A percentile compares a stretch with the other conserved stretches of the same genome.
These are phyloP conservation scores for Marchantia polymorpha DNA, from an alignment of 225 moss, liverwort and hornwort genomes.

Conservation along the genomic window DNA sequence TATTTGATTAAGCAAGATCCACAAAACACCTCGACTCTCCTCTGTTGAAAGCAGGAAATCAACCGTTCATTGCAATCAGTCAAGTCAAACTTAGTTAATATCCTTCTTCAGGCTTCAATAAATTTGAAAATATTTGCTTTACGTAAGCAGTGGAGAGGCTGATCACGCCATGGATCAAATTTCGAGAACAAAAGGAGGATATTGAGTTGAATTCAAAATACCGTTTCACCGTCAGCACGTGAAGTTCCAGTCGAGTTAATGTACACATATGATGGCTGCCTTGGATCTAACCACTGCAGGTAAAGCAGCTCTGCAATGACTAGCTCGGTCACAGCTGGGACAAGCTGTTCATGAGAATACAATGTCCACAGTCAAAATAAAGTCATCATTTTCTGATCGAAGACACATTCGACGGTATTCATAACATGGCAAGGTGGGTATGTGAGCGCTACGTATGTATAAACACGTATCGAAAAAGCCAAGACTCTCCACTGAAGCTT, in stretches of 20 bases:
- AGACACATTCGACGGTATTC: too few species aligned
- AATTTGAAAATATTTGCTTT: background rate
- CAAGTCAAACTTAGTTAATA: background rate
- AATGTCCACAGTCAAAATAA: background rate
- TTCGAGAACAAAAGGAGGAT: background rate
- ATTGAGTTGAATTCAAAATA: slow-evolving; percentile 24
- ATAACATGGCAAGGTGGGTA: too few species aligned
- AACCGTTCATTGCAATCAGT: background rate
- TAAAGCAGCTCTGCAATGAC: slow-evolving; percentile 98
- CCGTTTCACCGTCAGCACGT: slow-evolving; percentile 99
- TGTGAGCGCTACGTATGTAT: too few species aligned
- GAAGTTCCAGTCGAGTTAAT: slow-evolving; percentile 98
- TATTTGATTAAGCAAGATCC: background rate
- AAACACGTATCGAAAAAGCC: too few species aligned
- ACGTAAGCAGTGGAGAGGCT: background rate
- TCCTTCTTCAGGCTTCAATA: background rate
- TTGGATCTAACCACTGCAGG: slow-evolving; percentile 91
- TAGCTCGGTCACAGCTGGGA: slow-evolving; percentile 95
- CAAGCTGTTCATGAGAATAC: slow-evolving; percentile 59
- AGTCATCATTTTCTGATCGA: background rate
- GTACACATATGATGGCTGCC: slow-evolving; percentile 97
- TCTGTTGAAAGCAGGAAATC: background rate
- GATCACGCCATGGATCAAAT: background rate
- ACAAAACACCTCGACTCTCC: background rate
- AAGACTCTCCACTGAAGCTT: too few species aligned